Evolutionary conservation across 2,329 filamentous ascomycete species (phyloP), one percentile per base, ranked within the genome.

Genomic region (Alternaria novae-zelandiae): DNA sequence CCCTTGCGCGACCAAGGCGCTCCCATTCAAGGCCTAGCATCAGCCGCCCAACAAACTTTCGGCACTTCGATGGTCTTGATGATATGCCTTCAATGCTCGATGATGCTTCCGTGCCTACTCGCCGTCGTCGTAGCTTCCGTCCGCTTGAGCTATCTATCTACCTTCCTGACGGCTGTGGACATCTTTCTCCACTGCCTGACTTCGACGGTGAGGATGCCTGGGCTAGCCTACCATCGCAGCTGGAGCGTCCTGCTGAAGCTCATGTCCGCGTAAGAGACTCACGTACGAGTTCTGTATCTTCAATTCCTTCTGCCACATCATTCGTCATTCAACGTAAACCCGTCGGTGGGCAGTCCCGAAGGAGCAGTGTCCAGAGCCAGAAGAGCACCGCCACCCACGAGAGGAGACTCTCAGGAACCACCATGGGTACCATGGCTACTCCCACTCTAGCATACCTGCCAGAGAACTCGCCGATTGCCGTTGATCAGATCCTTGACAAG

Each of bases 71-170:
- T 44, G 74, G 74, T 26, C 66, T 77, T 56, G 74, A 71, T 30
- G 70, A 73, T 9, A 64, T 78, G 9, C 74, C 78, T 36, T 76
- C 70, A 10, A 78, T 78, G 75, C 57, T 75, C 7, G 70, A 78
- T 21, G 74, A 79, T 12, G 71, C 72, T 17, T 64, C 74, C 5
- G 69, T 75, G 67, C 74, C 76, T 6, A 57, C 76, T 15, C 72
- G 76, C 32, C 71, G 77, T 8, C 70, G 76, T 44, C 71, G 75
- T 32, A 79, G 75, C 64, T 81, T 81, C 60, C 70, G 75, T 25
- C 80, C 80, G 5, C 66, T 82, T 6, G 77, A 82, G 49, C 69
- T 82, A 2, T 80, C 78, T 12, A 81, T 82, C 32, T 81, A 81
- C 55, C 63, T 77, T 4, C 72, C 73, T 13, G 70, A 78, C 41